Base-by-base conservation (phyloP, 495 filamentous ascomycete genomes). In the Jackrogersella minutella region DNA sequence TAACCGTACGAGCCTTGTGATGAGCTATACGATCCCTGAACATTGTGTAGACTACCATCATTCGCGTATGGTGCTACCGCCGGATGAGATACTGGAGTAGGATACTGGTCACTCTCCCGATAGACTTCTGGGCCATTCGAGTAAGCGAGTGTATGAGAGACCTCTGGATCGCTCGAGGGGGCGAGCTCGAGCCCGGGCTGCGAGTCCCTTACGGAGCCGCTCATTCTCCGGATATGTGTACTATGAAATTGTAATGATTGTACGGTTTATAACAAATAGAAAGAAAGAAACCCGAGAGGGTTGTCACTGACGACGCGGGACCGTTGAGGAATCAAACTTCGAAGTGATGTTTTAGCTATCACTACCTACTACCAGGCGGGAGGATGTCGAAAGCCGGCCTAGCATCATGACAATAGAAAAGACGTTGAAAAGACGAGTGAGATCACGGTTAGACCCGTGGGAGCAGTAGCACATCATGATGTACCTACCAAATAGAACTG, bases 161-260 rank as follows among this genome's bases (percentile, higher is more conserved):
- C 63, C 34, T 66, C 63, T 28, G 51, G 57, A 40, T 55, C 24
- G 7, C 10, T 37, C 4, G 57, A 21, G n/a, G 39, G 41, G 10
- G 36, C 64, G 11, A 57, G 33, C 26, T 66, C 64, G 33, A 66
- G 64, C 14, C 64, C 64, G 14, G 64, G 57, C 36, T 66, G 64
- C 36, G 57, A 61, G 17, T 50, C 21, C 16, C 51, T 57, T 0
- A 39, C 11, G 2, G 13, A 14, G 36, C 17, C 16, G 28, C 28
- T 60, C 63, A 66, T 66, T 24, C 17, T 24, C 30, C 14, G 5
- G 26, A 21, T 47, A 26, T 14, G 16, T 5, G 2, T 9, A 36
- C 7, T 5, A 13, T 13, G 36, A 6, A 52, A 16, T 13, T 6
- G 19, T 8, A 52, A 36, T 3, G n/a, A 19, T 4, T 8, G 9